Evolutionary conservation across 148 eudicot genomes (phyloP), one percentile per base, ranked within the genome.

Genomic region (Spergularia bocconei): DNA sequence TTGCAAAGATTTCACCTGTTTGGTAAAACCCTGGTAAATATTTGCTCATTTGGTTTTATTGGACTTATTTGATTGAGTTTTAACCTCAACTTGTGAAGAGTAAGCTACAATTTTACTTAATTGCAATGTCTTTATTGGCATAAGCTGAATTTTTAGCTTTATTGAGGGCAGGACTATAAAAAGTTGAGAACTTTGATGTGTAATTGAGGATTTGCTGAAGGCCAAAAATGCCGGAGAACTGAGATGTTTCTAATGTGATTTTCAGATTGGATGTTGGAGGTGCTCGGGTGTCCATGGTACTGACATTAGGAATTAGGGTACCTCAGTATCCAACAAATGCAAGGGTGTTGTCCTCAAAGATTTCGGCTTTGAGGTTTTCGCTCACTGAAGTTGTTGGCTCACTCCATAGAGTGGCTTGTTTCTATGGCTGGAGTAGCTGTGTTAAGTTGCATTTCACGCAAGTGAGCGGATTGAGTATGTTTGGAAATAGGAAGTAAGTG

Each of bases 401-500:
- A 61, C 73, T 86, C 67, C 72, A 75, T 60, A 75, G 63, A 38
- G 36, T 69, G 67, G 68, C 78, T 56, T 71, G 70, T 74, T 78
- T 79, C 14, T 76, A 73, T 71, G 75, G 85, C 53, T 72, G 75
- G 72, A 79, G 76, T 53, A 66, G 82, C 39, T 69, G 81, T 72
- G 70, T 79, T 77, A 77, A 56, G 13, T 69, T 72, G 19, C 77
- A 44, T 74, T 75, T 79, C 20, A 69, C 76, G 73, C 79, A 69
- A 70, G 71, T 66, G 14, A 73, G 77, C 19, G 72, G 67, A n/a
- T 82, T 82, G 47, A 73, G 62, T 70, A 39, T 74, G 15, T 20
- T 67, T 76, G 60, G 25, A 8, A 77, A 68, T 36, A 71, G 83
- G 83, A 86, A 85, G 93, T 89, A 70, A 83, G 93, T 81, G 2